phyloP scores from a whole-genome alignment of 495 filamentous ascomycete species.

The Aspergillus nanangensis region DNA sequence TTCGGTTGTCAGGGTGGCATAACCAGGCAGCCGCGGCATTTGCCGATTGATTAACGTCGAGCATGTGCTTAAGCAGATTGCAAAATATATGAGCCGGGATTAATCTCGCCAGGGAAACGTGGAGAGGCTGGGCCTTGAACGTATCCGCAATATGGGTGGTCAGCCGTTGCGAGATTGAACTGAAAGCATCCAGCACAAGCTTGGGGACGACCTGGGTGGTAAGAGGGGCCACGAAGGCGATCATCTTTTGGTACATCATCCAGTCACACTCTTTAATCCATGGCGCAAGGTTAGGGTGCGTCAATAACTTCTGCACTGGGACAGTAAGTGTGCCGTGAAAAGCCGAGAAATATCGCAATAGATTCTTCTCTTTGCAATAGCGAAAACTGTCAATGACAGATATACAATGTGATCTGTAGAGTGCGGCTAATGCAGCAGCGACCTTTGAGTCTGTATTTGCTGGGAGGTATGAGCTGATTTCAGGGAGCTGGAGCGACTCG shows the following conservation, averaged over 20 bases:
- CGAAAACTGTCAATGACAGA: constrained; percentile 92
- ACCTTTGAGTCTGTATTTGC: constrained; percentile 71
- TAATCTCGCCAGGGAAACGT: constrained; percentile 81
- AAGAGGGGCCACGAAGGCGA: constrained; percentile 77
- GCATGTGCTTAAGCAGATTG: constrained; percentile 73
- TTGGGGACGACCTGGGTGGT: constrained; percentile 86
- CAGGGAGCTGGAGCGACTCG: constrained; percentile 70
- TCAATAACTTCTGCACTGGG: constrained; percentile 92
- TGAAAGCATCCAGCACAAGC: constrained; percentile 74
- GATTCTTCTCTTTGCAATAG: constrained; percentile 90
- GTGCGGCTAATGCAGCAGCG: constrained; percentile 71
- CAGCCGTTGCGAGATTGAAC: constrained; percentile 75
- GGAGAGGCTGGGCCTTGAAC: constrained; percentile 73
- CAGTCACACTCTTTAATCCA: constrained; percentile 97
- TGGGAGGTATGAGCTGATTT: constrained; percentile 73
- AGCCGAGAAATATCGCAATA: constrained; percentile 90
- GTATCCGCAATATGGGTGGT: constrained; percentile 70
- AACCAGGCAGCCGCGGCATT: constrained; percentile 47
- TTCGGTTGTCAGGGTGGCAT: constrained; percentile 43
- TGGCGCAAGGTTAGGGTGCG: constrained; percentile 71
- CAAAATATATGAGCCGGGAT: constrained; percentile 88
- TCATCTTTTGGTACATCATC: constrained; percentile 94
- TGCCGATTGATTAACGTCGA: constrained; percentile 87
- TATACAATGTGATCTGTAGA: constrained; percentile 92
- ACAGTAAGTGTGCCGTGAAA: constrained; percentile 95